Conservation (phyloP, 495 filamentous ascomycete species). For the Xanthoparmelia taractica region DNA sequence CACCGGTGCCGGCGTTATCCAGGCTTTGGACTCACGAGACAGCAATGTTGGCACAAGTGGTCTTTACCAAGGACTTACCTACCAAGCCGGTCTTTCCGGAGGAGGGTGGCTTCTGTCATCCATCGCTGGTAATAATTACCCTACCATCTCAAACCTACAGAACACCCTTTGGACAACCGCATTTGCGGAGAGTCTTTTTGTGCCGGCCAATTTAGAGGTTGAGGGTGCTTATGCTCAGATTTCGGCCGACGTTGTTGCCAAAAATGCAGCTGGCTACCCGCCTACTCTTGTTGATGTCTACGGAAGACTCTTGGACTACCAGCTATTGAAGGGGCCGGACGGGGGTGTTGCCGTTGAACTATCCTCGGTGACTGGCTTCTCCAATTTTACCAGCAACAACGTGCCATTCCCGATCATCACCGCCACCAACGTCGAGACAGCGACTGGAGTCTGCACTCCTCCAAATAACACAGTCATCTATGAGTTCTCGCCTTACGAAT, state of each 20-base stretch:
- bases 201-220: conserved; percentile 23
- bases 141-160: conserved; percentile 34
- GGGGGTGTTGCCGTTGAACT: conserved; percentile 35
- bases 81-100: conserved; percentile 40
- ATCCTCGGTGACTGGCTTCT: conserved; percentile 29
- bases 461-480: conserved; percentile 33
- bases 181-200: conserved; percentile 31
- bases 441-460: conserved; percentile 31
- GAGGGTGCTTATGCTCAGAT: conserved; percentile 27
- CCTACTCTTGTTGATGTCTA: conserved; percentile 38
- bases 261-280: conserved; percentile 36
- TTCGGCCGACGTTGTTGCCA: conserved; percentile 31
- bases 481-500: conserved; percentile 44
- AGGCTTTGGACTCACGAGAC: conserved; percentile 38
- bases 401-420: conserved; percentile 44
- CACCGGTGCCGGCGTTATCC: conserved; percentile 39
- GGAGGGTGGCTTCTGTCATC: conserved; percentile 41
- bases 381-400: conserved; percentile 32
- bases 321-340: conserved; percentile 33
- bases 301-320: conserved; percentile 36
- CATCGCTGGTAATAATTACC: conserved; percentile 38
- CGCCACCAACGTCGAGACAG: conserved; percentile 28
- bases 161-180: conserved; percentile 34
- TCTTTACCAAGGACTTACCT: conserved; percentile 40
- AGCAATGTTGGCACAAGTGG: conserved; percentile 33